These are phyloP conservation scores for Trichoderma oligosporum DNA, from an alignment of 2,329 filamentous ascomycete species.

Conservation along the genomic window DNA sequence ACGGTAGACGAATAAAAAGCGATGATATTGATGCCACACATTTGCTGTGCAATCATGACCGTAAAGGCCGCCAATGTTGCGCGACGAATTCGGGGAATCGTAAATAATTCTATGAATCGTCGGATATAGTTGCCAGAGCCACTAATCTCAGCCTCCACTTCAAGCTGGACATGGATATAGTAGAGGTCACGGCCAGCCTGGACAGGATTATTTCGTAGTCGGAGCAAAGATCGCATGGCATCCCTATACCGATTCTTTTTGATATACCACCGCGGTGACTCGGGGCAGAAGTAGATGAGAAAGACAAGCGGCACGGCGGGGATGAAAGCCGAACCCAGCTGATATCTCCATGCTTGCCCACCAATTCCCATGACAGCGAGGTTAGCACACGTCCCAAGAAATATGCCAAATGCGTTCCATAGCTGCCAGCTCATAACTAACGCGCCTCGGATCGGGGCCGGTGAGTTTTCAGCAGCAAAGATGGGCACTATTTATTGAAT, in stretches of 20 bases:
- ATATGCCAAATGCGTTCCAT: slow-evolving; percentile 61
- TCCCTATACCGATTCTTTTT: slow-evolving; percentile 60
- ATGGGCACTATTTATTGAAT: slow-evolving; percentile 55
- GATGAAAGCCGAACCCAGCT: slow-evolving; percentile 62
- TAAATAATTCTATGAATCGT: slow-evolving; percentile 64
- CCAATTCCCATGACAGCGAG: slow-evolving; percentile 41
- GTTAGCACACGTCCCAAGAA: slow-evolving; percentile 59
- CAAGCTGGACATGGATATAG: slow-evolving; percentile 61
- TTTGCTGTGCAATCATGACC: slow-evolving; percentile 76
- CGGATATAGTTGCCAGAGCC: slow-evolving; percentile 54
- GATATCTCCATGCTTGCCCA: slow-evolving; percentile 54
- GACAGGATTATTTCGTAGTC: slow-evolving; percentile 51
- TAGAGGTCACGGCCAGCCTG: slow-evolving; percentile 61
- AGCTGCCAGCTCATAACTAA: slow-evolving; percentile 80
- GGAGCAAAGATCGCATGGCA: slow-evolving; percentile 54
- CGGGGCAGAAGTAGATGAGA: slow-evolving; percentile 63
- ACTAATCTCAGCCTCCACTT: slow-evolving; percentile 53
- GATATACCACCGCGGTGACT: slow-evolving; percentile 63
- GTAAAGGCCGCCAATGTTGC: slow-evolving; percentile 73
- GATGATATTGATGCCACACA: slow-evolving; percentile 69
- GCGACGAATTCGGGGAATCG: slow-evolving; percentile 63
- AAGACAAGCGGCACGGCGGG: slow-evolving; percentile 53
- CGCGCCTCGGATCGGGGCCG: slow-evolving; percentile 65
- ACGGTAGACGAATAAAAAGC: slow-evolving; percentile 70
- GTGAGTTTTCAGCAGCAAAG: slow-evolving; percentile 71